Evolutionary conservation across 768 basidiomycete species (phyloP).

Genomic region (Xanthoconium stramineum): DNA sequence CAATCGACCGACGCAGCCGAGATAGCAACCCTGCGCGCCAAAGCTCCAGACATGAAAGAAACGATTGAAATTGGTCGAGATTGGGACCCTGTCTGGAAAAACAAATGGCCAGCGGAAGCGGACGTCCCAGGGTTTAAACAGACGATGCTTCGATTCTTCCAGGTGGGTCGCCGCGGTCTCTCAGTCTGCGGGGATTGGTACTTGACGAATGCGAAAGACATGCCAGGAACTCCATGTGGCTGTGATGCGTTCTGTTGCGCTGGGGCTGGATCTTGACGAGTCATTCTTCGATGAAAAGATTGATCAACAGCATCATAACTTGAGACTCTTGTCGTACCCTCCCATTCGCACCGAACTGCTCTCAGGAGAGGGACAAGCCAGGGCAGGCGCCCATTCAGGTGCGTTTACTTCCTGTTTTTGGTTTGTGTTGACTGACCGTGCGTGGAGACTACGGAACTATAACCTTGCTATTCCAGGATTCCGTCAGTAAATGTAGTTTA

Average conservation of each 20-base stretch:
- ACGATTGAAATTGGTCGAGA: conserved; percentile 89
- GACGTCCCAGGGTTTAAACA: conserved; percentile 65
- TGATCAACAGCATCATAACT: conserved; percentile 74
- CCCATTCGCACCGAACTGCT: conserved; percentile 59
- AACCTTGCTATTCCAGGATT: conserved; percentile 79
- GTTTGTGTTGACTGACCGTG: neutral
- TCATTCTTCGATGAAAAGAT: conserved; percentile 73
- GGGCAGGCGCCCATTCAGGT: conserved; percentile 84
- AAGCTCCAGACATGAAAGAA: conserved; percentile 81
- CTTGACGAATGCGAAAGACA: conserved; percentile 39
- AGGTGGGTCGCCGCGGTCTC: conserved; percentile 35
- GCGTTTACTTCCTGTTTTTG: neutral
- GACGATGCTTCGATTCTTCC: conserved; percentile 74
- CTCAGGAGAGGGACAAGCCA: conserved; percentile 62
- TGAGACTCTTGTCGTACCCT: conserved; percentile 80
- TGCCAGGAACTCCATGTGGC: conserved; percentile 73
- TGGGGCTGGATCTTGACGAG: conserved; percentile 73
- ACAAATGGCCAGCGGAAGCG: conserved; percentile 71
- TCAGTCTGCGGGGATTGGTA: neutral
- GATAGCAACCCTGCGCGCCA: conserved; percentile 66
- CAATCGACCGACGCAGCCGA: conserved; percentile 67
- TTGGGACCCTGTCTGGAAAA: conserved; percentile 74
- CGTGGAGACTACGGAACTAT: conserved; percentile 72
- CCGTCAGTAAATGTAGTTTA: conserved; percentile 35
- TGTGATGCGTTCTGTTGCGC: conserved; percentile 84